Evolutionary conservation across 208 protist genomes (phyloP), one percentile per base, ranked within the genome.

Genomic region (Eutreptiella sp.): DNA sequence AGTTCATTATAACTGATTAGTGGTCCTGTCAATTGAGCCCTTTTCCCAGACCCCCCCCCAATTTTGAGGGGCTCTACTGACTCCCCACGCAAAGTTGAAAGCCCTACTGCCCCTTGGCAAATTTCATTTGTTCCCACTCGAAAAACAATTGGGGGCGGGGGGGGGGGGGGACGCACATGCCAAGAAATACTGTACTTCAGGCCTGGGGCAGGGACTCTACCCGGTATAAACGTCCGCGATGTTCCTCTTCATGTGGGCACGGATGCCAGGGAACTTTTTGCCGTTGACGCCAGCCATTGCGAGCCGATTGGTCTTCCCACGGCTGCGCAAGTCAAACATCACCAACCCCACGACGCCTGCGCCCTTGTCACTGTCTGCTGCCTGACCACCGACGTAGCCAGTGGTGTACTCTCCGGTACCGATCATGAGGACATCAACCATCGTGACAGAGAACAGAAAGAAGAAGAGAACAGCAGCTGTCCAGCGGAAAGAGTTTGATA

Each of bases 391-490:
- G 9, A 66, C 48, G 46, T 55, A 79, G 42, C 74, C 74, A 1
- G 74, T 79, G 16, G 72, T 77, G 58, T 79, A 79, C 59, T 79
- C 74, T 43, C 74, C 74, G 2, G 70, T 79, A 33, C 74, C 68
- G 65, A 75, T 29, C 9, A 64, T 14, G 7, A 64, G 11, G 33
- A 46, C 48, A 46, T 64, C 62, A 5, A 52, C 48, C 35, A 64
- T 7, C 50, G 7, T 61, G 35, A 50, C 16, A 50, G 35, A 50
- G 35, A 50, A 50, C 16, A 50, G 35, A 50, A 50, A 50, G 35
- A 50, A 50, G 35, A 50, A 50, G 35, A 50, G 35, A 50, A 50
- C 16, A 38, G 35, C 16, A 50, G 45, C 14, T 50, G 19, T 50
- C 14, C n/a, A n/a, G n/a, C n/a, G n/a, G n/a, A n/a, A n/a, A n/a